A percentile compares a stretch with the other conserved stretches of the same genome.
These are phyloP conservation scores for Bipolaris gigantea DNA, from an alignment of 2,329 filamentous ascomycete species.

Conservation along the genomic window DNA sequence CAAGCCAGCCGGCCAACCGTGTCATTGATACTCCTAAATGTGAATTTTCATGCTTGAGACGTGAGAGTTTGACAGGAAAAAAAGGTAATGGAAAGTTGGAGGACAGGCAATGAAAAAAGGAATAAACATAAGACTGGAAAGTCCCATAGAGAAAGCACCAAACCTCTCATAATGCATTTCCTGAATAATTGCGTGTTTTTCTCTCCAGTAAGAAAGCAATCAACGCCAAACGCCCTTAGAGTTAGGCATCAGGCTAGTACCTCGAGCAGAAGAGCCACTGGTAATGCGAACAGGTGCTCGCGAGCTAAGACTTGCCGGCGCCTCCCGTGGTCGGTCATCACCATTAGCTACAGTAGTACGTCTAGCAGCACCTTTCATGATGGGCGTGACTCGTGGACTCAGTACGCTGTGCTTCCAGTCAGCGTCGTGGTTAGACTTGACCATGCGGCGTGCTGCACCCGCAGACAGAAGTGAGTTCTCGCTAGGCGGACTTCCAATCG, in stretches of 20 bases:
- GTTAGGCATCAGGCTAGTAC: conserved; percentile 31
- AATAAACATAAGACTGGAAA: background rate
- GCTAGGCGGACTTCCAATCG: conserved; percentile 55
- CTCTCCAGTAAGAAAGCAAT: conserved; percentile 14
- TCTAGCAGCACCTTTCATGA: conserved; percentile 56
- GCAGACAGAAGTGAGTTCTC: conserved; percentile 66
- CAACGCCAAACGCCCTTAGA: conserved; percentile 41
- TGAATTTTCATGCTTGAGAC: background rate
- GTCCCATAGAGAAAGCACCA: background rate
- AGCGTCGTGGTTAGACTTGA: conserved; percentile 61
- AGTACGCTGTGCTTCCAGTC: conserved; percentile 61
- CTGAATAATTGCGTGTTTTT: background rate
- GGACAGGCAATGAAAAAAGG: background rate
- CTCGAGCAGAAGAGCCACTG: conserved; percentile 36
- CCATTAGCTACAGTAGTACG: conserved; percentile 43
- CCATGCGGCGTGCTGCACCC: conserved; percentile 67
- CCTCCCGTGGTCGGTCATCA: conserved; percentile 35
- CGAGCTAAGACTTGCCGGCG: conserved; percentile 23
- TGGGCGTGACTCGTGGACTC: conserved; percentile 62
- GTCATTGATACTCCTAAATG: conserved; percentile 11
- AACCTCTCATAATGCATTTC: conserved; percentile 4
- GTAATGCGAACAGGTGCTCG: conserved; percentile 39
- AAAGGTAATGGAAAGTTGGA: background rate
- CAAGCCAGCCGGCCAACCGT: conserved; percentile 1
- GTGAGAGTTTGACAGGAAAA: background rate